Percentiles rank a stretch among this genome's conserved stretches.
These are phyloP conservation scores for Oryza australiensis DNA, from an alignment of 176 grass and related monocot species.

Conservation along the genomic window DNA sequence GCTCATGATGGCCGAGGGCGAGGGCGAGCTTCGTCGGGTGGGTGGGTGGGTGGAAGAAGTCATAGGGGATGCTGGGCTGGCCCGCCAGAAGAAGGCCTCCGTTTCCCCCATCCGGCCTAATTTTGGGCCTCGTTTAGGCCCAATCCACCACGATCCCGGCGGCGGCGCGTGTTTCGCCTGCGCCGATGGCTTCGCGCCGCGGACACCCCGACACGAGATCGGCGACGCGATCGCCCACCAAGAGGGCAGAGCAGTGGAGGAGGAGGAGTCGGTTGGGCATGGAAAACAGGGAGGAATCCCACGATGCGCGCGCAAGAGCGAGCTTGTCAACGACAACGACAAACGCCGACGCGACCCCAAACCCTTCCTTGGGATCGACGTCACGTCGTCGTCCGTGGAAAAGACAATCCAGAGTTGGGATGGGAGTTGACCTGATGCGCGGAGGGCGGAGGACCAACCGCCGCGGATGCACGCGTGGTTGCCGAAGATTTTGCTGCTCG, in stretches of 20 bases:
- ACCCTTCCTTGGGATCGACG: no score
- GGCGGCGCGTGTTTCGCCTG: no score
- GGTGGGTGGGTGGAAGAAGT: background rate
- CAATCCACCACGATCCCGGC: no score
- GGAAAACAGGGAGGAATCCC: background rate
- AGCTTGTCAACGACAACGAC: background rate
- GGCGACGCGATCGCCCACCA: background rate
- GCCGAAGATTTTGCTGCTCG: no score
- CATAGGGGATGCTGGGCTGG: background rate
- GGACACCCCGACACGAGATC: background rate
- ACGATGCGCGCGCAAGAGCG: background rate
- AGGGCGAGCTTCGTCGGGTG: background rate
- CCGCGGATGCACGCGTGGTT: no score
- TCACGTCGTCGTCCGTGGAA: background rate
- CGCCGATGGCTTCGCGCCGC: no score
- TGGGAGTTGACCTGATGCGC: background rate
- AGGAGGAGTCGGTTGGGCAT: background rate
- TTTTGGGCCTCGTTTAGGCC: background rate
- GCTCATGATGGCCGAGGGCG: constrained; percentile 72
- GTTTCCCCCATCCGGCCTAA: no score
- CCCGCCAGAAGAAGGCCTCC: no score
- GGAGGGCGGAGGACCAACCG: background rate
- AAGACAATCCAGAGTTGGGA: no score
- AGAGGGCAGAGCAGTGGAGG: no score
- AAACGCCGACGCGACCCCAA: background rate